A percentile compares a stretch with the other conserved stretches of the same genome.
Evolutionary conservation across 331 rosid genomes (phyloP).

Genomic region (Stylosanthes scabra): DNA sequence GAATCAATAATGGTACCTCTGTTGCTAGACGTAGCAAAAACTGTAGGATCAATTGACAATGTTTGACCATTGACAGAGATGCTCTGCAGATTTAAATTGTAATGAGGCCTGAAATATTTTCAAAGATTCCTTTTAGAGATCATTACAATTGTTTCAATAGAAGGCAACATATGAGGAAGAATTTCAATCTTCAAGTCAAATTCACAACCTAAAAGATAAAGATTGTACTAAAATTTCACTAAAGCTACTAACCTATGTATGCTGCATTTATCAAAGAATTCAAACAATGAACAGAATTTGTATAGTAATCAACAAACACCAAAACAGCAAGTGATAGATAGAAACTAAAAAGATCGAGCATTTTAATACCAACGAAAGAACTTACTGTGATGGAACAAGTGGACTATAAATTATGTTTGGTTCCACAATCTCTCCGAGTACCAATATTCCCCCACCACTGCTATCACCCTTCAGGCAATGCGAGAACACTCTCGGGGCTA

Average conservation of each 20-base stretch:
- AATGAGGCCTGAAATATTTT: constrained; percentile 82
- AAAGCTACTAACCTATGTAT: neutral
- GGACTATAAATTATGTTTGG: constrained; percentile 85
- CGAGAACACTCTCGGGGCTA: constrained; percentile 84
- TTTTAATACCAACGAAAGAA: constrained; percentile 37
- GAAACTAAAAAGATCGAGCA: constrained; percentile 15
- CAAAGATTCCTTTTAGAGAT: constrained; percentile 9
- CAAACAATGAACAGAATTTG: neutral
- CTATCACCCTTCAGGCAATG: constrained; percentile 91
- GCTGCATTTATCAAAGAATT: constrained; percentile 6
- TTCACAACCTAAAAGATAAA: constrained; percentile 22
- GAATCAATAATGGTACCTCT: constrained; percentile 91
- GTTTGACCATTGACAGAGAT: constrained; percentile 77
- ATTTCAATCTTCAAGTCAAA: constrained; percentile 12
- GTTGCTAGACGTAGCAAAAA: constrained; percentile 72
- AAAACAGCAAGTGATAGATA: neutral
- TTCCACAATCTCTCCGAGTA: constrained; percentile 86
- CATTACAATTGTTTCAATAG: neutral
- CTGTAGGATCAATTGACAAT: constrained; percentile 62
- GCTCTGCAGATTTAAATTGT: constrained; percentile 85
- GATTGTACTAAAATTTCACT: neutral
- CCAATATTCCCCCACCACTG: constrained; percentile 90
- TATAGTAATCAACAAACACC: constrained; percentile 1
- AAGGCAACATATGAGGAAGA: neutral
- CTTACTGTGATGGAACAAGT: constrained; percentile 86